Base-by-base conservation (phyloP, 257 asterid genomes). In the Nicotiana tabacum region DNA sequence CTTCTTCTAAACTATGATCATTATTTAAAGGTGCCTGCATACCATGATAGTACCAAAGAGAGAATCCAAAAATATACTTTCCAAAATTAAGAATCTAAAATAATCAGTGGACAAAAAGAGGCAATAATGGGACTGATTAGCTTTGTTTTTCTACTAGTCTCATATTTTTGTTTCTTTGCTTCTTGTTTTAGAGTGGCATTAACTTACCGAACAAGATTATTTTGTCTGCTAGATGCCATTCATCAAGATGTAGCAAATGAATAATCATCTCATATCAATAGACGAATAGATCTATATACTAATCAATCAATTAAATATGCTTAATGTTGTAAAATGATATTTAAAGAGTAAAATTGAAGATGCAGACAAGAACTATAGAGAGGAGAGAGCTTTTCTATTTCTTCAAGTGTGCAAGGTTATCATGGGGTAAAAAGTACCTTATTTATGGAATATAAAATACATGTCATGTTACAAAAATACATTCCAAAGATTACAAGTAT, bases 21-120 rank as follows among this genome's bases (percentile, higher is more conserved):
- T 67, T 8, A 68, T 35, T 68, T 35, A 68, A 68, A 68, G 55
- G 55, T 68, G 55, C 55, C 30, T 35, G 3, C 77, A 35, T 18
- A 68, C 77, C 77, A 35, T 35, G 53, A 67, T 17, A 67, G 77
- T 67, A 33, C 53, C 30, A 35, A 6, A 67, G 16, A 68, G 55
- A 68, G 77, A 68, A 68, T 68, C 77, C 77, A 68, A 35, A 68
- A 68, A 8, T 68, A 68, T 68, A 51, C 77, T 68, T 68, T 35
- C 77, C 55, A 68, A 68, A 68, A 35, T 35, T 33, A 67, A 67
- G 48, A 32, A 24, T 67, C 27, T 66, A 67, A 67, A 67, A 67
- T 35, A 35, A 35, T 35, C 30, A 17, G 17, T 68, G 77, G 55
- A 68, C 77, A 27, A 35, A 17, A 68, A 68, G 77, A 21, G 55